Percentiles rank a stretch among this genome's conserved stretches.
phyloP scores from a whole-genome alignment of 1,284 basidiomycete genomes.

The Leccinum solheimii region DNA sequence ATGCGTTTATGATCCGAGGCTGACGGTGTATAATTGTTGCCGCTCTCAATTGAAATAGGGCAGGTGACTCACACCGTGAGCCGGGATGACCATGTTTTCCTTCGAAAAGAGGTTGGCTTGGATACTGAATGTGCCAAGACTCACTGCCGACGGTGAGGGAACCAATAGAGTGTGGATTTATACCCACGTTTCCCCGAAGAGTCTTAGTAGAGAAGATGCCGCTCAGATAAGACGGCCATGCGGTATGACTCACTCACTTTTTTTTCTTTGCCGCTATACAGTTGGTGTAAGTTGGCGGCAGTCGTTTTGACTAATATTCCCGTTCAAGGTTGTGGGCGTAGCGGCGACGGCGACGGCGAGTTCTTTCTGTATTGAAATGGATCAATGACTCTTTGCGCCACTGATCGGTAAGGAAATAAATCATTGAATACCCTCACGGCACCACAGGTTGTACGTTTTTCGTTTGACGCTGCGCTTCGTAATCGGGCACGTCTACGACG shows the following conservation, averaged over 20 bases:
- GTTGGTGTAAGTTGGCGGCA: neutral
- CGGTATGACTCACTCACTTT: neutral
- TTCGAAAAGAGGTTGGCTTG: neutral
- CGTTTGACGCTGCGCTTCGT: neutral
- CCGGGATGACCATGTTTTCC: constrained; percentile 6
- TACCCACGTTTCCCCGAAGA: neutral
- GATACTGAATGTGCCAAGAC: constrained; percentile 3
- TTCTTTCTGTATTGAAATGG: neutral
- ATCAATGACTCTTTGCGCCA: constrained; percentile 4
- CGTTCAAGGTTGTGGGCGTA: neutral
- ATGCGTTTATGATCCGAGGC: constrained; percentile 17
- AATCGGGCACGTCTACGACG: constrained; percentile 1
- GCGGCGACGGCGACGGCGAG: neutral
- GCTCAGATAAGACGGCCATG: neutral
- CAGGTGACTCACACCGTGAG: neutral
- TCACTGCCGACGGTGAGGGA: neutral
- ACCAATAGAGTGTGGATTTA: constrained; percentile 1
- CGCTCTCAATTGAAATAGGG: neutral
- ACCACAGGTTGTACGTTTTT: constrained; percentile 1
- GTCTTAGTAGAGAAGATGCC: neutral
- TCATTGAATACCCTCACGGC: neutral
- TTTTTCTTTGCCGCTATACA: neutral
- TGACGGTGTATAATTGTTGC: neutral
- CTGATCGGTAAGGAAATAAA: constrained; percentile 5
- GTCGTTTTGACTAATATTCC: constrained; percentile 10